A percentile compares a stretch with the other conserved stretches of the same genome.
Evolutionary conservation across 139 green algal species (phyloP).

Genomic region (Desmodesmus armatus): DNA sequence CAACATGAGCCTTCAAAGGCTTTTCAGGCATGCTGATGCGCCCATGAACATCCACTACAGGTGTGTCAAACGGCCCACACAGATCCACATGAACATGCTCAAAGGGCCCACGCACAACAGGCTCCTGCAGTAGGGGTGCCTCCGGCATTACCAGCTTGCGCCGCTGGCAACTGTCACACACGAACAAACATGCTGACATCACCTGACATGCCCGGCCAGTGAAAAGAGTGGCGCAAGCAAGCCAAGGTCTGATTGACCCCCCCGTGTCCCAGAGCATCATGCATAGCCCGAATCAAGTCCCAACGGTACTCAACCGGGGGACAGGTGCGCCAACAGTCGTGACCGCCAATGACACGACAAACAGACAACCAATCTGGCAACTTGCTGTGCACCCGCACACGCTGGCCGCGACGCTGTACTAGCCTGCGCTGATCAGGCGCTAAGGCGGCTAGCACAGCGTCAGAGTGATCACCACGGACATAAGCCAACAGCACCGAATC

Average conservation of each 20-base stretch:
- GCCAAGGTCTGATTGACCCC: neutral
- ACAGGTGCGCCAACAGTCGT: neutral
- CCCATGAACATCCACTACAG: neutral
- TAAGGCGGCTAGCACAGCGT: neutral
- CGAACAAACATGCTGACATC: neutral
- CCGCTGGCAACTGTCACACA: constrained; percentile 10
- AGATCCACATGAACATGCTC: constrained; percentile 20
- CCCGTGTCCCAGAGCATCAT: constrained; percentile 11
- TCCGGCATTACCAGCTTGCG: neutral
- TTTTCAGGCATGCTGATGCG: neutral
- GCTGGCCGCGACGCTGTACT: neutral
- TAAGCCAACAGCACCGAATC: constrained; percentile 3
- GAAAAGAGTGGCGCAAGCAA: constrained; percentile 7
- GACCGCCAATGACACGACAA: neutral
- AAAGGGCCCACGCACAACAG: neutral
- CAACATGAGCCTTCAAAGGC: neutral
- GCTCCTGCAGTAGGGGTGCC: neutral
- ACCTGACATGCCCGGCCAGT: neutral
- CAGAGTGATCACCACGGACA: neutral
- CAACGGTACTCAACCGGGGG: constrained; percentile 36
- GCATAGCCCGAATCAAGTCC: constrained; percentile 22
- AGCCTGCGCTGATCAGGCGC: neutral
- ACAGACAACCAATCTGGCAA: constrained; percentile 23
- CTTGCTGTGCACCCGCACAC: neutral
- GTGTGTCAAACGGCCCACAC: neutral